phyloP scores from a whole-genome alignment of 768 basidiomycete species.

The Tephrocybe sp. region DNA sequence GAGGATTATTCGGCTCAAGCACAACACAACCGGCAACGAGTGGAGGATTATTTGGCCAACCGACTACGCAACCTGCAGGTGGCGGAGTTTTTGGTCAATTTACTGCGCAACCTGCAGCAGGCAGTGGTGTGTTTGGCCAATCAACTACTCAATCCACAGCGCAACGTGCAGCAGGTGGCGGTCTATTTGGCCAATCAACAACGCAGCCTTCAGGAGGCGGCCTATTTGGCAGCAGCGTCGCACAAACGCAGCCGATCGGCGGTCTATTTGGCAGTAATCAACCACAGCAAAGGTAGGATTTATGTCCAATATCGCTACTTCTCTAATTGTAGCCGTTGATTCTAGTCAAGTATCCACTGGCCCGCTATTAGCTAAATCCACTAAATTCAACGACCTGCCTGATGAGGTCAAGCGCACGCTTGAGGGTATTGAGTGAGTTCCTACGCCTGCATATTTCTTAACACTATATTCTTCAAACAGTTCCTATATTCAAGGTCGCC shows the following conservation, averaged over 20 bases:
- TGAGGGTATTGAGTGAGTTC: constrained; percentile 67
- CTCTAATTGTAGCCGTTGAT: background rate
- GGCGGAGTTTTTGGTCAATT: constrained; percentile 18
- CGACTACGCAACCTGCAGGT: constrained; percentile 7
- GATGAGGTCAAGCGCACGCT: constrained; percentile 63
- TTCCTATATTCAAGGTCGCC: constrained; percentile 68
- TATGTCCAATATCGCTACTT: background rate
- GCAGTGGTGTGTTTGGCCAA: constrained; percentile 15
- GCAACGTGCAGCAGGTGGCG: constrained; percentile 11
- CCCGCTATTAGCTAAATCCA: constrained; percentile 50
- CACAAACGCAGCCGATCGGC: constrained; percentile 31
- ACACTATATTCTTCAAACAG: constrained; percentile 36
- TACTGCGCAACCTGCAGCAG: constrained; percentile 16
- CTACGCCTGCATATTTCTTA: background rate
- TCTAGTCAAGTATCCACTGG: constrained; percentile 22
- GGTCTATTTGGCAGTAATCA: constrained; percentile 32
- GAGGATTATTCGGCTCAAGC: constrained; percentile 16
- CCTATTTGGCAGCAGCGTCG: constrained; percentile 23
- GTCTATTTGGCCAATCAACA: constrained; percentile 27
- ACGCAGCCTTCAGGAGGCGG: constrained; percentile 16
- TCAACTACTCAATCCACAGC: constrained; percentile 17
- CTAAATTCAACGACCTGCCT: constrained; percentile 82
- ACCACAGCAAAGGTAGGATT: constrained; percentile 27
- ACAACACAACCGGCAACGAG: constrained; percentile 15
- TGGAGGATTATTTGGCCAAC: constrained; percentile 17